Evolutionary conservation across 441 rosid species (phyloP).

Genomic region (Breynia disticha): DNA sequence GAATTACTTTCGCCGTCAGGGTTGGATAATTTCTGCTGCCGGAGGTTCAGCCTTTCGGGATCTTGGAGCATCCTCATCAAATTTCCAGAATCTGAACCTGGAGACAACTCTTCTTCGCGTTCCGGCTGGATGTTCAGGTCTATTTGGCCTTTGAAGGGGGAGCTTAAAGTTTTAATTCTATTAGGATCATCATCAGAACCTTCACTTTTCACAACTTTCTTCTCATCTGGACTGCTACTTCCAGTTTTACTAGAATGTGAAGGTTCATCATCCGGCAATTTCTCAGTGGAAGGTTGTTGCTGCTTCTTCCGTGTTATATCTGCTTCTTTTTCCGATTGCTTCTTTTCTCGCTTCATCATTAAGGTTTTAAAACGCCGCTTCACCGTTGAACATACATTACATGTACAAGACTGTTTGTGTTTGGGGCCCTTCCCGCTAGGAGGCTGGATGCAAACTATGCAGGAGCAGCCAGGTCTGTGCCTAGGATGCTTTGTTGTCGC

Average conservation of each 20-base stretch:
- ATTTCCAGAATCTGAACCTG: conserved; percentile 40
- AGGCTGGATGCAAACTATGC: conserved; percentile 98
- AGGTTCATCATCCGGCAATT: conserved; percentile 33
- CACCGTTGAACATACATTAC: conserved; percentile 86
- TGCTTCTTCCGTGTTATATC: conserved; percentile 39
- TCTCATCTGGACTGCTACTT: conserved; percentile 34
- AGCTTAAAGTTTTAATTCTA: conserved; percentile 34
- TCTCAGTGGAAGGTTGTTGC: conserved; percentile 28
- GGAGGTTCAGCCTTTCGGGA: conserved; percentile 31
- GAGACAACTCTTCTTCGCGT: conserved; percentile 68
- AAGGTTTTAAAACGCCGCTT: conserved; percentile 89
- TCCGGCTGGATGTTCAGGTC: conserved; percentile 92
- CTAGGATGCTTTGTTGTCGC: conserved; percentile 97
- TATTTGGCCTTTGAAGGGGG: conserved; percentile 65
- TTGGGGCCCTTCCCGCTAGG: conserved; percentile 96
- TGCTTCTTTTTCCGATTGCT: conserved; percentile 54
- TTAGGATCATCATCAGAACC: conserved; percentile 41
- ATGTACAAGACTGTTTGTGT: conserved; percentile 69
- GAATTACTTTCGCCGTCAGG: conserved; percentile 20
- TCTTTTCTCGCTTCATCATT: conserved; percentile 79
- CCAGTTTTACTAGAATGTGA: conserved; percentile 28
- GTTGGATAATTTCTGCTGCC: conserved; percentile 29
- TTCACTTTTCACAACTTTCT: conserved; percentile 24
- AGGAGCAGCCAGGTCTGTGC: conserved; percentile 86
- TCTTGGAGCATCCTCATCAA: conserved; percentile 40